Base-by-base conservation (phyloP, 2,329 filamentous ascomycete species). In the Aspergillus pseudoterreus region DNA sequence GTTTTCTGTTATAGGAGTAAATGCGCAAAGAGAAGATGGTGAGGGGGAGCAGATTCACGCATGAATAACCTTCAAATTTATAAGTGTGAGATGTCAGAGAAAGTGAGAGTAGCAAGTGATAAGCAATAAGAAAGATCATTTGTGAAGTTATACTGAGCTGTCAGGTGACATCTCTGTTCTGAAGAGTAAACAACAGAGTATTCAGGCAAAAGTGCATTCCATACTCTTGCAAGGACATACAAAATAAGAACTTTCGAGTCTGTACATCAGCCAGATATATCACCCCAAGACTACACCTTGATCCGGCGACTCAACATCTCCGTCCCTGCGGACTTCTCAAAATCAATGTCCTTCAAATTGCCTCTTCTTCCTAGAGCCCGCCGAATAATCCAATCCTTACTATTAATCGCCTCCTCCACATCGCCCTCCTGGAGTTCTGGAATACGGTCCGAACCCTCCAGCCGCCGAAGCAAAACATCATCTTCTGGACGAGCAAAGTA, bases 401-500 rank as follows among this genome's bases (percentile, higher is more conserved):
- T 73, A 33, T 61, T 71, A 6, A 74, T 61, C 9, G 64, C 65
- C 45, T 73, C 67, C 45, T 72, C 70, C 3, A 59, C 57, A 17
- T 63, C 62, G 5, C 57, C 66, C 10, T 63, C 57, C 12, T 57
- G 60, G 22, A 73, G 52, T 1, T 58, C 55, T 30, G 71, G 69
- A 50, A 74, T 72, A 10, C 57, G 56, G 43, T 60, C 49, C 43
- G 69, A 68, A 0, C 69, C 69, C 8, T 71, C 64, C 51, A 76
- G 45, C 36, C 71, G 62, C 52, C 66, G 72, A 59, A 79, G 56
- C 19, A 74, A 47, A 14, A 79, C 73, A 21, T 75, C 68, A 63
- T 80, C 74, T 58, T 74, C 77, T 3, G 79, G 79, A 55, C 80
- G 62, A 24, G 72, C 67, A 63, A 82, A 82, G 58, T 82, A 82